phyloP scores from a whole-genome alignment of 345 rosid genomes.

The Pugionium dolabratum region DNA sequence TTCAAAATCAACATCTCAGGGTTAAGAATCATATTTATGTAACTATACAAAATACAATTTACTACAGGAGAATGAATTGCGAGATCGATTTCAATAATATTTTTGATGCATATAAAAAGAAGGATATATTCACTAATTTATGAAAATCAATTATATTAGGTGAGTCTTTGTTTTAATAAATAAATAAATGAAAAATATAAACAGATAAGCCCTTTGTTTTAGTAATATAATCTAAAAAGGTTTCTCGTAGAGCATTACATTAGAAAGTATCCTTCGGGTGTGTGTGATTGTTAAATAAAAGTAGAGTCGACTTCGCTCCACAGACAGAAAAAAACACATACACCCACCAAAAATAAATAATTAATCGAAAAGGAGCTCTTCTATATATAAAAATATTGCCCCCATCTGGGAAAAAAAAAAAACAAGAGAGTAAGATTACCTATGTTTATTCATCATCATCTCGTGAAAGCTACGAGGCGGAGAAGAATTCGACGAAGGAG shows the following conservation, averaged over 20 bases:
- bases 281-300: conserved; percentile 12
- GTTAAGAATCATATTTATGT: no score
- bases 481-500: conserved; percentile 20
- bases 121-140: neutral
- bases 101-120: neutral
- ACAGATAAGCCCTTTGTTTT: neutral
- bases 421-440: neutral
- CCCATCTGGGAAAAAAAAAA: neutral
- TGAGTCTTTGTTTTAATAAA: no score
- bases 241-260: conserved; percentile 12
- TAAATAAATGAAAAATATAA: no score
- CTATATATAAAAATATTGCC: conserved; percentile 4
- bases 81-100: no score
- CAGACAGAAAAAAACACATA: neutral
- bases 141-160: neutral
- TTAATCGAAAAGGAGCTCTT: conserved; percentile 7
- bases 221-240: conserved; percentile 26
- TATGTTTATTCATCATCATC: conserved; percentile 38
- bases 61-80: no score
- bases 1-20: no score
- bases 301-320: conserved; percentile 13
- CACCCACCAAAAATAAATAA: conserved; percentile 19
- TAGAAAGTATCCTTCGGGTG: neutral
- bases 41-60: no score
- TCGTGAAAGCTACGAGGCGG: conserved; percentile 43